A percentile compares a stretch with the other conserved stretches of the same genome.
These are phyloP conservation scores for Fusarium tjaetaba DNA, from an alignment of 2,329 filamentous ascomycete genomes.

Conservation along the genomic window DNA sequence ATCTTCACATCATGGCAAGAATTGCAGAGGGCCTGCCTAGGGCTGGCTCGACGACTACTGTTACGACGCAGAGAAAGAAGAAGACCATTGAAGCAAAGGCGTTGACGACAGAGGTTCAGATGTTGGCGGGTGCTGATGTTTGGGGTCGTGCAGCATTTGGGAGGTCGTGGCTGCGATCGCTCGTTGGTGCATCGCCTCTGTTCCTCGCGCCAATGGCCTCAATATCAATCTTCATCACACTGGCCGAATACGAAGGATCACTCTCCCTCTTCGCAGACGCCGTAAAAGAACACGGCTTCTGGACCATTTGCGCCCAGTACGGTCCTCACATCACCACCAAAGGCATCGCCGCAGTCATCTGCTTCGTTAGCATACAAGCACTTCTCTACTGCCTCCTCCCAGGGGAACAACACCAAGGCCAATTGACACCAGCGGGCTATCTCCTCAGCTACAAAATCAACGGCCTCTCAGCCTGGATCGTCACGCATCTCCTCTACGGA, in stretches of 20 bases:
- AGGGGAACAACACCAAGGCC: constrained; percentile 44
- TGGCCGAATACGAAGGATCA: constrained; percentile 35
- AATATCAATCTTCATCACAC: constrained; percentile 39
- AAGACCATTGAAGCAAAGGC: background rate
- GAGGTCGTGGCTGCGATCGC: constrained; percentile 37
- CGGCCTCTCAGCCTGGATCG: constrained; percentile 52
- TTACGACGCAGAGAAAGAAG: background rate
- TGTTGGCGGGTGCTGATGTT: background rate
- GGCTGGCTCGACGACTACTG: constrained; percentile 10
- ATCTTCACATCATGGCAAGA: background rate
- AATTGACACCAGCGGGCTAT: constrained; percentile 55
- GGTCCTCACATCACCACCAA: constrained; percentile 27
- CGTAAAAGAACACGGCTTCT: constrained; percentile 20
- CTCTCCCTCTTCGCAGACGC: constrained; percentile 22
- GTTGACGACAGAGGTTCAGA: background rate
- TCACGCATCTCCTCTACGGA: constrained; percentile 50
- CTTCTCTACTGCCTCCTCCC: constrained; percentile 26
- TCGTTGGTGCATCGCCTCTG: constrained; percentile 38
- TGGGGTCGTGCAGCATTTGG: constrained; percentile 42
- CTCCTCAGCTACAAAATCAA: constrained; percentile 56
- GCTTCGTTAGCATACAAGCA: constrained; percentile 27
- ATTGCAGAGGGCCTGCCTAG: background rate
- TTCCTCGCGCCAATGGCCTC: constrained; percentile 38
- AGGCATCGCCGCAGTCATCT: constrained; percentile 18
- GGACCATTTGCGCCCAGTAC: constrained; percentile 25